A percentile compares a stretch with the other conserved stretches of the same genome.
phyloP scores from a whole-genome alignment of 805 yeast genomes.

The Candida nemodendra region DNA sequence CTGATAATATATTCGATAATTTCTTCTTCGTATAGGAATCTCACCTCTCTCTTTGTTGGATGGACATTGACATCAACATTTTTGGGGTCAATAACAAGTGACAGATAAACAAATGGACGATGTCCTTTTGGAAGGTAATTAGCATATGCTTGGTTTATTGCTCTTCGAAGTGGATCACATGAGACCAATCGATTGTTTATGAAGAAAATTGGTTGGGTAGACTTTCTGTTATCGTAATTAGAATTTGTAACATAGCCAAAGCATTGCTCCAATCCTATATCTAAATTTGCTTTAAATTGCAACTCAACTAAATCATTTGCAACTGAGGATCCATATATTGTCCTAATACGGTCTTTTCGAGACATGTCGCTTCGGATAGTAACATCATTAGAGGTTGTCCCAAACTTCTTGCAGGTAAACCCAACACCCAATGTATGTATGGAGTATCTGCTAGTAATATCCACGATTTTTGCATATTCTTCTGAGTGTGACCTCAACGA shows the following conservation, averaged over 20 bases:
- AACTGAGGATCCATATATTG: constrained; percentile 66
- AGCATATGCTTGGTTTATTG: constrained; percentile 60
- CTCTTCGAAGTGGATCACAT: constrained; percentile 76
- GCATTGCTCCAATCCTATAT: constrained; percentile 51
- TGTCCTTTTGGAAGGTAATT: constrained; percentile 74
- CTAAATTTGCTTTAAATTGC: constrained; percentile 31
- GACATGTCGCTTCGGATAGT: constrained; percentile 50
- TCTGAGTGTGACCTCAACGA: constrained; percentile 66
- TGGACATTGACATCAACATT: constrained; percentile 92
- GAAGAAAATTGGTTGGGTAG: constrained; percentile 70
- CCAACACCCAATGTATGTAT: constrained; percentile 70
- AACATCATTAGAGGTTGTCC: constrained; percentile 70
- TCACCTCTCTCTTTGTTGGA: constrained; percentile 91
- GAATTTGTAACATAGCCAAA: constrained; percentile 68
- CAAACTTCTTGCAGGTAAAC: constrained; percentile 75
- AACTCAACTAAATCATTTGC: constrained; percentile 63
- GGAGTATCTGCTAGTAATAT: constrained; percentile 81
- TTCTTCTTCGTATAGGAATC: constrained; percentile 84
- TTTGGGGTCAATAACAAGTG: constrained; percentile 62
- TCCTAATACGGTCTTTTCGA: constrained; percentile 66
- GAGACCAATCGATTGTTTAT: constrained; percentile 81
- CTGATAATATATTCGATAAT: constrained; percentile 62
- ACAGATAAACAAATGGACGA: constrained; percentile 73
- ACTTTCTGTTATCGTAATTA: constrained; percentile 66
- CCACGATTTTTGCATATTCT: constrained; percentile 74